Percentiles rank a stretch among this genome's conserved stretches.
These are phyloP conservation scores for Trichosanthes cucumerina DNA, from an alignment of 306 rosid species.

Conservation along the genomic window DNA sequence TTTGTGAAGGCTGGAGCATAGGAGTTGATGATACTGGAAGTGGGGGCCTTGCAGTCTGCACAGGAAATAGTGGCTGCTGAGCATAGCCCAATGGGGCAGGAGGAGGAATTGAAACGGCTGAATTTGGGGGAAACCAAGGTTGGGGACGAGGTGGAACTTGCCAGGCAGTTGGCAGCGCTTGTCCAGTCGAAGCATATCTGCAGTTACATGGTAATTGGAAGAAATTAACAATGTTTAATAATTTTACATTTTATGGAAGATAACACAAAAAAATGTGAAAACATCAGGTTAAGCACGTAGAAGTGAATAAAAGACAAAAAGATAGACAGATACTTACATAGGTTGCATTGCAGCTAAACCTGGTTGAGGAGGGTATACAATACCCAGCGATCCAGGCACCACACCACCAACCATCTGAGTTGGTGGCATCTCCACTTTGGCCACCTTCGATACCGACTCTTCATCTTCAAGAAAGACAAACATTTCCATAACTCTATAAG, in stretches of 20 bases:
- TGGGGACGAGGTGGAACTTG: conserved; percentile 73
- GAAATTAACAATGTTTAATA: not conserved
- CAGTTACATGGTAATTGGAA: conserved; percentile 9
- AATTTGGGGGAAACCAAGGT: conserved; percentile 74
- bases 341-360: conserved; percentile 51
- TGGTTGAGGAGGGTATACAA: conserved; percentile 66
- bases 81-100: conserved; percentile 52
- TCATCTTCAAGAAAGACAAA: conserved; percentile 42
- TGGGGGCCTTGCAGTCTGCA: conserved; percentile 75
- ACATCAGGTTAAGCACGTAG: conserved; percentile 1
- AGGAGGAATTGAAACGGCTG: conserved; percentile 62
- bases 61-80: conserved; percentile 93
- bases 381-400: conserved; percentile 59
- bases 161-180: conserved; percentile 61
- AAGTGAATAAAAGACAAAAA: not conserved
- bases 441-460: conserved; percentile 56
- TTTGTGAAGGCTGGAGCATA: conserved; percentile 43
- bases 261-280: not conserved
- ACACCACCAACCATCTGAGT: conserved; percentile 48
- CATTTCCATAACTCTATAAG: not conserved
- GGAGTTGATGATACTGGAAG: conserved; percentile 42
- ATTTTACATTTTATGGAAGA: not conserved
- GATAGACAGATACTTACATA: conserved; percentile 41
- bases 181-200: conserved; percentile 64
- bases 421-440: conserved; percentile 64